Percentiles rank a stretch among this genome's conserved stretches.
Conservation (phyloP, 179 eudicot genomes). For the Vitellaria paradoxa region DNA sequence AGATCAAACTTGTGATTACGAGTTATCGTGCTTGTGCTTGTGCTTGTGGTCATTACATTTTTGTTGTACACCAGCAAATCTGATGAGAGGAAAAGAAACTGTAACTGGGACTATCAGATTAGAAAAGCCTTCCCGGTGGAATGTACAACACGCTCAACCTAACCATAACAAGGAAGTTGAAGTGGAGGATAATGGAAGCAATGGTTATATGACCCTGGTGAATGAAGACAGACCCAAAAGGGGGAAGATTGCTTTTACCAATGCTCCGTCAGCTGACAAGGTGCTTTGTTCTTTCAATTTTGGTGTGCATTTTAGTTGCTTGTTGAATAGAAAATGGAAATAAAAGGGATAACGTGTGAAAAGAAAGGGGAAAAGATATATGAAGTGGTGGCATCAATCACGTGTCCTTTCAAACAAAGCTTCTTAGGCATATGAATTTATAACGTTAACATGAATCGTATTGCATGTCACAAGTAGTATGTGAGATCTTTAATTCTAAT, state of each 20-base stretch:
- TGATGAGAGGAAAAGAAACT: slow-evolving; percentile 29
- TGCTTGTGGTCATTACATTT: background rate
- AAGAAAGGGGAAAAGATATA: background rate
- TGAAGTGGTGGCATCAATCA: background rate
- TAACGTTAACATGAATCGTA: background rate
- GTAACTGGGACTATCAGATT: slow-evolving; percentile 15
- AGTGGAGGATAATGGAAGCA: slow-evolving; percentile 35
- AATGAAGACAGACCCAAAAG: slow-evolving; percentile 41
- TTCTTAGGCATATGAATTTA: background rate
- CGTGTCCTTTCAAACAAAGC: background rate
- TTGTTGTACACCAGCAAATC: slow-evolving; percentile 24
- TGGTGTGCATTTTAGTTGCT: slow-evolving; percentile 2
- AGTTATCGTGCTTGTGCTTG: slow-evolving; percentile 9
- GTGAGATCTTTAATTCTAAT: background rate
- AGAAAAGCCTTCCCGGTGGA: slow-evolving; percentile 32
- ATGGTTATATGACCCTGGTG: slow-evolving; percentile 16
- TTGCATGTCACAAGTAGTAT: background rate
- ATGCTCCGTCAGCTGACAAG: slow-evolving; percentile 38
- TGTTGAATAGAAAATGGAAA: background rate
- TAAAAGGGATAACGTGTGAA: too few species aligned
- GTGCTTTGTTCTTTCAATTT: slow-evolving; percentile 26
- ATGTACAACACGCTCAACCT: slow-evolving; percentile 21
- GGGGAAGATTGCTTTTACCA: slow-evolving; percentile 33
- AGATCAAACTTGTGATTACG: background rate
- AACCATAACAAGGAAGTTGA: slow-evolving; percentile 32